Evolutionary conservation across 2,329 filamentous ascomycete genomes (phyloP).

Genomic region (Apiospora saccharicola): DNA sequence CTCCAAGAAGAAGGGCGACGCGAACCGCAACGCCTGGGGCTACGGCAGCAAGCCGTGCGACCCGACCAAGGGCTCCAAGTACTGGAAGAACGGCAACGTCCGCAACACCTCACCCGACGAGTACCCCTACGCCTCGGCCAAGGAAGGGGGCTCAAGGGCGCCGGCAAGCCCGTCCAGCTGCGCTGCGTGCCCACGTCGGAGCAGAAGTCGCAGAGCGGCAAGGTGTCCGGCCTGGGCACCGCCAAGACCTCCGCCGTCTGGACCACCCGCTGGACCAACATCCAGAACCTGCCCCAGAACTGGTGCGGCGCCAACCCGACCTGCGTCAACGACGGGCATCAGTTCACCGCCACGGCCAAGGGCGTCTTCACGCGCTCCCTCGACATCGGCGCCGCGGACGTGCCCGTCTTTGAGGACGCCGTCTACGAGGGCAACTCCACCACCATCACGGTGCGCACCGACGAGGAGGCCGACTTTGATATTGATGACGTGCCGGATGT

Average conservation of each 20-base stretch:
- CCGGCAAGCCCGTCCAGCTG: neutral
- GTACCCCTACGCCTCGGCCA: conserved; percentile 15
- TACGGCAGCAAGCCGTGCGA: conserved; percentile 8
- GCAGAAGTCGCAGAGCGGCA: neutral
- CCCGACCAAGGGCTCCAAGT: neutral
- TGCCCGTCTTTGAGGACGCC: neutral
- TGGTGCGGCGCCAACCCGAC: conserved; percentile 14
- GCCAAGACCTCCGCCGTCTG: neutral
- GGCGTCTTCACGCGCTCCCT: neutral
- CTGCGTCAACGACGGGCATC: conserved; percentile 24
- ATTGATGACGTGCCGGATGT: neutral
- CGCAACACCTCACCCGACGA: conserved; percentile 23
- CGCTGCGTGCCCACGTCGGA: conserved; percentile 13
- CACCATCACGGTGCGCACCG: neutral
- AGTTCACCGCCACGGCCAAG: conserved; percentile 15
- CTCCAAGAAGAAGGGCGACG: neutral
- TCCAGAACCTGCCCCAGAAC: neutral
- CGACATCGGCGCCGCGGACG: neutral
- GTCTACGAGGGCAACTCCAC: conserved; percentile 7
- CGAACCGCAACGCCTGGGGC: conserved; percentile 18
- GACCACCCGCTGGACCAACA: neutral
- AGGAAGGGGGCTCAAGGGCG: conserved; percentile 12
- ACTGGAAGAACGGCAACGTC: conserved; percentile 8
- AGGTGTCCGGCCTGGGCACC: neutral
- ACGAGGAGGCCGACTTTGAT: neutral